A percentile compares a stretch with the other conserved stretches of the same genome.
phyloP scores from a whole-genome alignment of 2,329 filamentous ascomycete species.

The Trichocomaceae sp. region DNA sequence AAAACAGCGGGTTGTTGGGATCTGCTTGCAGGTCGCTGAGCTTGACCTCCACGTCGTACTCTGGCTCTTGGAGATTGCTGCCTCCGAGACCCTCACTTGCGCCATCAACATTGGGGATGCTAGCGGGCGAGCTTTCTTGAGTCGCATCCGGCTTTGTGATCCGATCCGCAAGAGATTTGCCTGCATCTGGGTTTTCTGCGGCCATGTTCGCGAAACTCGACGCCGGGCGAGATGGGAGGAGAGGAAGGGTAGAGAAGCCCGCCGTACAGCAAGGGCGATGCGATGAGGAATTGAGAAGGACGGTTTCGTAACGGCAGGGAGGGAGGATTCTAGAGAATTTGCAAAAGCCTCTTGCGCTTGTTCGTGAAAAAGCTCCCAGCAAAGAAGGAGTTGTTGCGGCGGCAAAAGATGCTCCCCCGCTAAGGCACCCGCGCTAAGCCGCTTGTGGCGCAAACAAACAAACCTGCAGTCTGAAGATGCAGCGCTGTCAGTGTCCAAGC shows the following conservation, averaged over 20 bases:
- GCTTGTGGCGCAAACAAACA: conserved; percentile 6
- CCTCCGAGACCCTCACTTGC: conserved; percentile 35
- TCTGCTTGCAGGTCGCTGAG: conserved; percentile 83
- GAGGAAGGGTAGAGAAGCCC: conserved; percentile 10
- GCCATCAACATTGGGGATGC: conserved; percentile 28
- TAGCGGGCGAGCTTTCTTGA: conserved; percentile 10
- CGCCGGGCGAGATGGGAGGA: not conserved
- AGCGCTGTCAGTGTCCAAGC: not conserved
- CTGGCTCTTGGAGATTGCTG: conserved; percentile 59
- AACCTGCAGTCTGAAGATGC: not conserved
- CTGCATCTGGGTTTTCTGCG: conserved; percentile 28
- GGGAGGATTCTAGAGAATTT: not conserved
- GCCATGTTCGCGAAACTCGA: conserved; percentile 28
- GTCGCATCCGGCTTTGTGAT: conserved; percentile 38
- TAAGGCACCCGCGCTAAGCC: conserved; percentile 6
- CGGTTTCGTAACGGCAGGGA: not conserved
- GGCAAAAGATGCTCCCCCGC: conserved; percentile 2
- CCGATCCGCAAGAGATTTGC: conserved; percentile 43
- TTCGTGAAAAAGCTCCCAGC: not conserved
- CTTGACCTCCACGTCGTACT: conserved; percentile 87
- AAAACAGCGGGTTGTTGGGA: conserved; percentile 79
- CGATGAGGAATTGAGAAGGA: not conserved
- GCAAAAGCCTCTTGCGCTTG: not conserved
- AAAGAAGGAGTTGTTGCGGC: not conserved
- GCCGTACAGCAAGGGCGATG: not conserved